These are phyloP conservation scores for Prunus fruticosa DNA, from an alignment of 306 rosid species.

Conservation along the genomic window DNA sequence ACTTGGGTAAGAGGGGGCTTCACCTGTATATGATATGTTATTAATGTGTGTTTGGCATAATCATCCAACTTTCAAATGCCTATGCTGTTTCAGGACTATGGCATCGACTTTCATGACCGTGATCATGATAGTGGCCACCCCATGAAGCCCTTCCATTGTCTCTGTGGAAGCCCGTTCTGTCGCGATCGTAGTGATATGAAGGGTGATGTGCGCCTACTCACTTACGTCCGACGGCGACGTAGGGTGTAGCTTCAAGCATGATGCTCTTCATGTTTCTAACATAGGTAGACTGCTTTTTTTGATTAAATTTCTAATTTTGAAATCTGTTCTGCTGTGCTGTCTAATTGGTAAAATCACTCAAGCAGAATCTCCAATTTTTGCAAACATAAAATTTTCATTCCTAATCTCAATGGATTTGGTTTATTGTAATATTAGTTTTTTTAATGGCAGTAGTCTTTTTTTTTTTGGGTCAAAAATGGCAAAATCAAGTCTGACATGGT, in stretches of 20 bases:
- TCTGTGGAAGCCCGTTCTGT: conserved; percentile 20
- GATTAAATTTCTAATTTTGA: no score
- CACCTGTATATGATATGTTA: not conserved
- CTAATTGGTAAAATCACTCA: not conserved
- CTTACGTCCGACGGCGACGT: not conserved
- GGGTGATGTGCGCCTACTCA: not conserved
- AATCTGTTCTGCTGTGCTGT: not conserved
- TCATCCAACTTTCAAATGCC: not conserved
- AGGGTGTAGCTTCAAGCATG: not conserved
- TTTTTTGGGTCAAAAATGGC: no score
- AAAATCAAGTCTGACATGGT: no score
- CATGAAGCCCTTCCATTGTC: conserved; percentile 13
- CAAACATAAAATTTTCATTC: no score
- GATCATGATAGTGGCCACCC: not conserved
- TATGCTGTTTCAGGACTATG: conserved; percentile 28
- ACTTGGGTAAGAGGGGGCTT: conserved; percentile 26
- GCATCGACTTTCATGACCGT: conserved; percentile 20
- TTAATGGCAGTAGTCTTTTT: no score
- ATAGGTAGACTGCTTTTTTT: not conserved
- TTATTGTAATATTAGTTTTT: no score
- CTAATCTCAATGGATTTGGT: no score
- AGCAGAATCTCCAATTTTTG: not conserved
- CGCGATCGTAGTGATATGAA: not conserved
- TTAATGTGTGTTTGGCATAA: not conserved
- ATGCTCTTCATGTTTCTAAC: no score